Evolutionary conservation across 345 rosid species (phyloP).

Genomic region (Rubroshorea leprosula): DNA sequence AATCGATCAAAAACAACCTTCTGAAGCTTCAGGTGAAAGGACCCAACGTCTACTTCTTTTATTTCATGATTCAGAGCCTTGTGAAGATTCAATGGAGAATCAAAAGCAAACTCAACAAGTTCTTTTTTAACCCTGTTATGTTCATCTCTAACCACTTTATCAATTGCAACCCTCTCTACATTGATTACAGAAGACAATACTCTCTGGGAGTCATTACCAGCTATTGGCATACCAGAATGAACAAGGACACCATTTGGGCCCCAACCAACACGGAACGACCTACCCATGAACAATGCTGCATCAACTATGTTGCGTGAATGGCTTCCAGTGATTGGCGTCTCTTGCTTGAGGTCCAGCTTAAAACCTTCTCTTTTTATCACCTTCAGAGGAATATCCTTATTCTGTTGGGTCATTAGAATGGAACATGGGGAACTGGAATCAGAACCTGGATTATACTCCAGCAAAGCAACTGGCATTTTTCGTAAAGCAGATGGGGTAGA

Average conservation of each 20-base stretch:
- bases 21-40: slow-evolving; percentile 65
- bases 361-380: slow-evolving; percentile 56
- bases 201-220: slow-evolving; percentile 38
- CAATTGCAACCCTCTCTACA: slow-evolving; percentile 79
- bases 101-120: slow-evolving; percentile 62
- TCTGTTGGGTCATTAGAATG: slow-evolving; percentile 74
- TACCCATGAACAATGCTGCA: slow-evolving; percentile 93
- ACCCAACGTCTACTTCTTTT: slow-evolving; percentile 58
- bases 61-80: slow-evolving; percentile 48
- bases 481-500: slow-evolving; percentile 43
- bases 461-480: slow-evolving; percentile 69
- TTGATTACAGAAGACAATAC: slow-evolving; percentile 66
- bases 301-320: slow-evolving; percentile 79
- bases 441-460: slow-evolving; percentile 64
- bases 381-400: slow-evolving; percentile 52
- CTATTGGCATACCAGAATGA: slow-evolving; percentile 66
- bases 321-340: slow-evolving; percentile 60
- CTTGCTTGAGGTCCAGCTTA: slow-evolving; percentile 57
- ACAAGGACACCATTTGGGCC: slow-evolving; percentile 93
- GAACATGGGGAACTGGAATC: slow-evolving; percentile 47
- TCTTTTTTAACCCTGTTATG: slow-evolving; percentile 61
- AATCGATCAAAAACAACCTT: slow-evolving; percentile 55
- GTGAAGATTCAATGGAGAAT: slow-evolving; percentile 75
- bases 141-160: slow-evolving; percentile 72
- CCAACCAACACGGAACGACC: slow-evolving; percentile 98